These are phyloP conservation scores for Pyricularia grisea DNA, from an alignment of 2,329 filamentous ascomycete species.

Conservation along the genomic window DNA sequence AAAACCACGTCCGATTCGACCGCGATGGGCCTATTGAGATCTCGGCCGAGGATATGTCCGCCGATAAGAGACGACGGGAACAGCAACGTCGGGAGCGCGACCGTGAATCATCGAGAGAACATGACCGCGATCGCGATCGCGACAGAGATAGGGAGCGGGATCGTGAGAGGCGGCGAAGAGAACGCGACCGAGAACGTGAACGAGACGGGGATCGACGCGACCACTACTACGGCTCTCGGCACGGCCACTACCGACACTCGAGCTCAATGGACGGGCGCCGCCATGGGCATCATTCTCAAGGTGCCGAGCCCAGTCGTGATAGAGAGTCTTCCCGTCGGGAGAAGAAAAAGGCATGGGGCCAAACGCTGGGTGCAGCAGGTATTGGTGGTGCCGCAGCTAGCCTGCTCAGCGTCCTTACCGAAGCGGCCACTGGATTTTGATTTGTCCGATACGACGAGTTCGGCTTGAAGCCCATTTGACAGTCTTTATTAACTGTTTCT, in stretches of 20 bases:
- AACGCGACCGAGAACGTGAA: conserved; percentile 21
- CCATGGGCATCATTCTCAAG: conserved; percentile 13
- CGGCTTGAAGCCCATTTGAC: not conserved
- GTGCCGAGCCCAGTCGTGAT: conserved; percentile 10
- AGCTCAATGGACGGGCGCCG: conserved; percentile 21
- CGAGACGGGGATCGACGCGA: conserved; percentile 7
- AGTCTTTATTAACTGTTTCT: conserved; percentile 5
- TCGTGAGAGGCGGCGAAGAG: conserved; percentile 26
- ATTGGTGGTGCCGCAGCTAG: conserved; percentile 53
- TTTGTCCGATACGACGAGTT: not conserved
- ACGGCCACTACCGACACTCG: conserved; percentile 18
- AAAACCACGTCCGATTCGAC: conserved; percentile 46
- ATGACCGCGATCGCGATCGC: conserved; percentile 18
- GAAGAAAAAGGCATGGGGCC: conserved; percentile 39
- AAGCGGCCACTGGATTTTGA: conserved; percentile 35
- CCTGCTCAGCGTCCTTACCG: conserved; percentile 46
- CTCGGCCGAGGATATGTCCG: conserved; percentile 18
- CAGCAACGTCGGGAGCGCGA: conserved; percentile 17
- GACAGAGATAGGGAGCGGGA: conserved; percentile 25
- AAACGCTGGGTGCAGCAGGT: conserved; percentile 46
- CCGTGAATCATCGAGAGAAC: conserved; percentile 14
- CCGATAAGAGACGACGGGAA: conserved; percentile 16
- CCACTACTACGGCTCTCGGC: conserved; percentile 8
- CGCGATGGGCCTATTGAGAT: conserved; percentile 35
- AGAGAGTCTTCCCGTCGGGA: conserved; percentile 25